Base-by-base conservation (phyloP, 1,284 basidiomycete genomes). In the Hymenochaete sp. region DNA sequence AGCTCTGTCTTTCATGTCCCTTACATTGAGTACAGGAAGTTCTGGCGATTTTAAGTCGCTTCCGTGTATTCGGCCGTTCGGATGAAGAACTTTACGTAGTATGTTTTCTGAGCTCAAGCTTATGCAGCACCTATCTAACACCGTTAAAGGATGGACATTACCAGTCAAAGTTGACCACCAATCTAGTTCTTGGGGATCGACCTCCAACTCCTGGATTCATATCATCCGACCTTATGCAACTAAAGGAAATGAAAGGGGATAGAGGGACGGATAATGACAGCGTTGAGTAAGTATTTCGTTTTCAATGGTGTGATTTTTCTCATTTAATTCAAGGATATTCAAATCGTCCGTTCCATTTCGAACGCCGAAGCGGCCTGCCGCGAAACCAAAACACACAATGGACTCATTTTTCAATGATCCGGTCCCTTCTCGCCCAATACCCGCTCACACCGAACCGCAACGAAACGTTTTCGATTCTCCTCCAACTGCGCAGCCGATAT, bases 141-240 rank as follows among this genome's bases (percentile, higher is more conserved):
- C 18, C 38, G 16, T 8, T 31, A 42, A 14, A 25, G 28, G 16
- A 25, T 14, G 25, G 14, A 7, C 42, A 44, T 26, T 40, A 36
- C 6, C 21, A 28, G 25, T 44, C 47, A 14, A 29, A 37, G 26
- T 48, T 42, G 6, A 33, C 42, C 2, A 38, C 29, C 26, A 27
- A 26, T 19, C 29, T 48, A 16, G 38, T 48, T 25, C 32, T 35
- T 21, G 25, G 31, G n/a, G 33, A 24, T 4, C 45, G 31, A 13
- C 45, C 32, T 22, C 40, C 47, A 3, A 49, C 47, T 9, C 32
- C 47, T 27, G 35, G 31, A 4, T 45, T 49, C n/a, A 38, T 42
- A 24, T 31, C 46, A 13, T 35, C 41, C 10, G 46, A 42, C 6
- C 32, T 29, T 31, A 28, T 42, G 18, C 32, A 42, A 9, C 36